phyloP scores from a whole-genome alignment of 768 basidiomycete species.

The Termitomyces sp. region DNA sequence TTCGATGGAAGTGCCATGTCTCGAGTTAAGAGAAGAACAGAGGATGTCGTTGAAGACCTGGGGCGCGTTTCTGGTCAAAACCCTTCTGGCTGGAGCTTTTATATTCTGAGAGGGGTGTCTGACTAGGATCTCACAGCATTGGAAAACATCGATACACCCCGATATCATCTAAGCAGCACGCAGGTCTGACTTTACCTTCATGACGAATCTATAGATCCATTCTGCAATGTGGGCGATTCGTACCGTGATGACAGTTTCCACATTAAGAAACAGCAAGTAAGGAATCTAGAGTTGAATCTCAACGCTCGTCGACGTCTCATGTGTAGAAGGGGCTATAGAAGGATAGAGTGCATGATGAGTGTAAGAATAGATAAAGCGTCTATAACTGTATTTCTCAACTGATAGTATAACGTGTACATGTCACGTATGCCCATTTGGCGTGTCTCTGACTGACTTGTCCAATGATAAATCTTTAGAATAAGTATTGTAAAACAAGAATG shows the following conservation, averaged over 20 bases:
- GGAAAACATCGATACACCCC: conserved; percentile 24
- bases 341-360: conserved; percentile 11
- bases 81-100: neutral
- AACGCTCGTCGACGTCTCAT: conserved; percentile 16
- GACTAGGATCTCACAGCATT: conserved; percentile 12
- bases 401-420: conserved; percentile 16
- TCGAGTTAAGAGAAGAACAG: conserved; percentile 9
- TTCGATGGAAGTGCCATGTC: conserved; percentile 19
- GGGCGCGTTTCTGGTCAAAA: neutral
- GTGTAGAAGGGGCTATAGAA: conserved; percentile 20
- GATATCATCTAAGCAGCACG: conserved; percentile 27
- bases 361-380: conserved; percentile 17
- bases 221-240: conserved; percentile 20
- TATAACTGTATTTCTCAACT: conserved; percentile 11
- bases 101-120: conserved; percentile 2
- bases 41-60: neutral
- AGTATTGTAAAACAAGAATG: neutral
- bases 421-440: conserved; percentile 10
- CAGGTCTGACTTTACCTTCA: conserved; percentile 19
- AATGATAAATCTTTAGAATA: neutral
- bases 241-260: conserved; percentile 24
- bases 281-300: conserved; percentile 25
- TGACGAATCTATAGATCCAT: conserved; percentile 35
- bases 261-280: conserved; percentile 13
- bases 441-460: neutral